Percentiles rank a stretch among this genome's conserved stretches.
Evolutionary conservation across 306 rosid genomes (phyloP).

Genomic region (Quercus berberidifolia): DNA sequence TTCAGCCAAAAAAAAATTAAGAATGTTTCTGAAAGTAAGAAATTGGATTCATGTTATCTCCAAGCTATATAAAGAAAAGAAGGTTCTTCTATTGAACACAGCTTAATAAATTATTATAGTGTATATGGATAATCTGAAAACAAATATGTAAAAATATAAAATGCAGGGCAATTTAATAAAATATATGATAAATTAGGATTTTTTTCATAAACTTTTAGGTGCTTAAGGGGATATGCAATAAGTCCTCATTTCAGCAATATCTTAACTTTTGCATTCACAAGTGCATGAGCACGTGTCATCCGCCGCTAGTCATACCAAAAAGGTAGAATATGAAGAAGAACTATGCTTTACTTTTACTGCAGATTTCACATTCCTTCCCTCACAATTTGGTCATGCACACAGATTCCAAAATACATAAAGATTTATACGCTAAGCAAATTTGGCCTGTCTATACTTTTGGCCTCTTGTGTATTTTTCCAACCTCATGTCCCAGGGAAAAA

Average conservation of each 20-base stretch:
- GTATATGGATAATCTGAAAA: not conserved
- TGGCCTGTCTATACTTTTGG: slow-evolving; percentile 39
- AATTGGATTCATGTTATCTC: no score
- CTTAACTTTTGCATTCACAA: slow-evolving; percentile 18
- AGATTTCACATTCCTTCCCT: slow-evolving; percentile 39
- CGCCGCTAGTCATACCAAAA: slow-evolving; percentile 24
- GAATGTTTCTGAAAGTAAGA: no score
- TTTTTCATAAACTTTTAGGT: not conserved
- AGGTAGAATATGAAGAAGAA: slow-evolving; percentile 32
- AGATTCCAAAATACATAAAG: slow-evolving; percentile 30
- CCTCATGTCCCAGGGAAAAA: slow-evolving; percentile 33
- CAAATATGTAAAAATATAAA: not conserved
- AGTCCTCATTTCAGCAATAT: slow-evolving; percentile 2
- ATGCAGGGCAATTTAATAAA: not conserved
- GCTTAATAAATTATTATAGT: no score
- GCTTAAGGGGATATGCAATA: not conserved
- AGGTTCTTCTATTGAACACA: no score
- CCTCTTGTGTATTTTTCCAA: slow-evolving; percentile 40
- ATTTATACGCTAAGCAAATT: slow-evolving; percentile 27
- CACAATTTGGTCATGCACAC: slow-evolving; percentile 20
- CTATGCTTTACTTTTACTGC: slow-evolving; percentile 32
- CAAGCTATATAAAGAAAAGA: no score
- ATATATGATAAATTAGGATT: not conserved
- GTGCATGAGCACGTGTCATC: slow-evolving; percentile 36
- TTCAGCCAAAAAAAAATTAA: no score